phyloP scores from a whole-genome alignment of 2,329 filamentous ascomycete genomes.

The Aureobasidium sp. region DNA sequence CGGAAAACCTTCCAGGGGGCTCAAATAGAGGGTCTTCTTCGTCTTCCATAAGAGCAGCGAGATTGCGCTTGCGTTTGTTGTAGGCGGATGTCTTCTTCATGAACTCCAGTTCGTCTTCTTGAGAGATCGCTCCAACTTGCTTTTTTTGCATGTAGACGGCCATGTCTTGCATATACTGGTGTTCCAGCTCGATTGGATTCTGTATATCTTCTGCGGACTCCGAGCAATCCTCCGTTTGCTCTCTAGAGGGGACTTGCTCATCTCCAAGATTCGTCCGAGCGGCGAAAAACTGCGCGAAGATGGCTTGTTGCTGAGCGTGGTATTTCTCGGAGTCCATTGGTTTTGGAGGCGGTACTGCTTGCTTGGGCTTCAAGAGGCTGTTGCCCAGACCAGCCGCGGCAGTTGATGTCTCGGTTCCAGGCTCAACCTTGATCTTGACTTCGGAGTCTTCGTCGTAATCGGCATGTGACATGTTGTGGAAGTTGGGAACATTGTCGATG shows the following conservation, averaged over 20 bases:
- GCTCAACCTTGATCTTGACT: not conserved
- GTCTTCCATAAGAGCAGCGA: not conserved
- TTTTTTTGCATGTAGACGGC: constrained; percentile 20
- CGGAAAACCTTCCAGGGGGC: not conserved
- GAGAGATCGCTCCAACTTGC: constrained; percentile 18
- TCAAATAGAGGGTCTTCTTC: not conserved
- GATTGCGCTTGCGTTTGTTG: not conserved
- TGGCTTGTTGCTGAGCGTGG: not conserved
- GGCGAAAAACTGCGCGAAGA: not conserved
- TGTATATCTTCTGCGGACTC: not conserved
- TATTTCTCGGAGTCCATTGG: not conserved
- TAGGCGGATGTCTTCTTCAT: not conserved
- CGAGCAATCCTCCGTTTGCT: too few relatives aligned
- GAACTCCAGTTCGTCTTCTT: constrained; percentile 29
- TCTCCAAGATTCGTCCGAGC: not conserved
- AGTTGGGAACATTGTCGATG: not conserved
- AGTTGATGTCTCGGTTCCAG: not conserved
- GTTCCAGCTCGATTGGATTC: not conserved
- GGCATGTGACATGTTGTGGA: not conserved
- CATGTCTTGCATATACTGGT: not conserved
- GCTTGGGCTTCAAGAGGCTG: not conserved
- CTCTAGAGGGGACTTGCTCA: not conserved
- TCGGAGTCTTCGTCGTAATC: not conserved
- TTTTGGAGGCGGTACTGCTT: not conserved
- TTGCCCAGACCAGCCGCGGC: not conserved